A percentile compares a stretch with the other conserved stretches of the same genome.
These are phyloP conservation scores for Xylariaceae sp. DNA, from an alignment of 2,329 filamentous ascomycete species.

Conservation along the genomic window DNA sequence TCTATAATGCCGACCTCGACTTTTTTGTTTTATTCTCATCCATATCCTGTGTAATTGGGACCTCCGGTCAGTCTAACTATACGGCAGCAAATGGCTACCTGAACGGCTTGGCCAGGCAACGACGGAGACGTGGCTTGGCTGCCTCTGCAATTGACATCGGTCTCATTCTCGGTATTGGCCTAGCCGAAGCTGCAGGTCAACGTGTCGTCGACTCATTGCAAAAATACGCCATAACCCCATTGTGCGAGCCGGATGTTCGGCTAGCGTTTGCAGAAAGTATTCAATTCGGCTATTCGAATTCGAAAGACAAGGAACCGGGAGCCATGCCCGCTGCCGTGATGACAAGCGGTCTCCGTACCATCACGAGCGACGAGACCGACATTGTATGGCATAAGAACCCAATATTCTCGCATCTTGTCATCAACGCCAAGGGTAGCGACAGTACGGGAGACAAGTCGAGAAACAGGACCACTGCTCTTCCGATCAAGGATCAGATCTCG, in stretches of 20 bases:
- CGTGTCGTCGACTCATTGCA: background rate
- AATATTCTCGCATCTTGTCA: constrained; percentile 29
- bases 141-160: constrained; percentile 10
- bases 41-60: constrained; percentile 12
- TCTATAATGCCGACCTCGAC: constrained; percentile 40
- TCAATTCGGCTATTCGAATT: too few relatives aligned
- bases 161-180: constrained; percentile 24
- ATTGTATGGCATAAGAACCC: constrained; percentile 34
- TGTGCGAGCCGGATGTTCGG: too few relatives aligned
- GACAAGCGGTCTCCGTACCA: background rate
- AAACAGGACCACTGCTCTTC: too few relatives aligned
- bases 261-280: too few relatives aligned
- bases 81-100: constrained; percentile 1
- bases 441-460: too few relatives aligned
- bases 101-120: background rate
- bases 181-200: constrained; percentile 22
- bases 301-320: too few relatives aligned
- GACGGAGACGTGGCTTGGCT: constrained; percentile 4
- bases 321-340: background rate
- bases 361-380: constrained; percentile 4
- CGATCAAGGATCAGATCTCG: background rate
- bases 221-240: too few relatives aligned
- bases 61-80: constrained; percentile 8
- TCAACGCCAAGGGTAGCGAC: too few relatives aligned
- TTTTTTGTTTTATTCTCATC: constrained; percentile 47